phyloP scores from a whole-genome alignment of 257 asterid species.

The Solanum pinnatisectum region DNA sequence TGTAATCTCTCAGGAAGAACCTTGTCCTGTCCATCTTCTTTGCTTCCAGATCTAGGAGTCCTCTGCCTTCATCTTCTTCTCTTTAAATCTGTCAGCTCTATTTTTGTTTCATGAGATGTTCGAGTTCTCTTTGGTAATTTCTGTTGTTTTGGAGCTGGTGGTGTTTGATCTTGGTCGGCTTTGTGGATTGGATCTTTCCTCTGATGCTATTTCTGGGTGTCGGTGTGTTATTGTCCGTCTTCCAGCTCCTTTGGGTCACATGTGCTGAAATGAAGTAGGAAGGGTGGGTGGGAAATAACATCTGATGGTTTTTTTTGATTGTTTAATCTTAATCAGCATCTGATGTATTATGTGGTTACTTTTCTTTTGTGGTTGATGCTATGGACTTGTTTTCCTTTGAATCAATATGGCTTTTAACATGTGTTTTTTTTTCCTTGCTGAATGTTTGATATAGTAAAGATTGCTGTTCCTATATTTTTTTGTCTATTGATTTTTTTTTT shows the following conservation, averaged over 20 bases:
- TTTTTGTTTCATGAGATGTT: not conserved
- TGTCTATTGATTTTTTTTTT: not conserved
- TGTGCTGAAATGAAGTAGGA: not conserved
- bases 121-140: not conserved
- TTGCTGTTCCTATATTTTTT: not conserved
- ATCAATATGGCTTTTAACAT: not conserved
- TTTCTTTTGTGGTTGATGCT: not conserved
- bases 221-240: not conserved
- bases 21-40: not conserved
- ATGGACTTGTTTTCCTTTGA: not conserved
- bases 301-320: not conserved
- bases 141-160: not conserved
- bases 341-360: not conserved
- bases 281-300: not conserved
- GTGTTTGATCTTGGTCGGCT: not conserved
- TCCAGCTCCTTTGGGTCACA: not conserved
- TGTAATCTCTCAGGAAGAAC: not conserved
- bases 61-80: not conserved
- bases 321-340: not conserved
- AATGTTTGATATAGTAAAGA: not conserved
- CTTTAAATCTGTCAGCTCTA: not conserved
- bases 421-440: not conserved
- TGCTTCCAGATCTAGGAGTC: not conserved
- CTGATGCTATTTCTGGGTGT: not conserved
- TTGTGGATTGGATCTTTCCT: not conserved